Conservation (phyloP, 805 yeast genomes). For the Myxozyma melibiosi region DNA sequence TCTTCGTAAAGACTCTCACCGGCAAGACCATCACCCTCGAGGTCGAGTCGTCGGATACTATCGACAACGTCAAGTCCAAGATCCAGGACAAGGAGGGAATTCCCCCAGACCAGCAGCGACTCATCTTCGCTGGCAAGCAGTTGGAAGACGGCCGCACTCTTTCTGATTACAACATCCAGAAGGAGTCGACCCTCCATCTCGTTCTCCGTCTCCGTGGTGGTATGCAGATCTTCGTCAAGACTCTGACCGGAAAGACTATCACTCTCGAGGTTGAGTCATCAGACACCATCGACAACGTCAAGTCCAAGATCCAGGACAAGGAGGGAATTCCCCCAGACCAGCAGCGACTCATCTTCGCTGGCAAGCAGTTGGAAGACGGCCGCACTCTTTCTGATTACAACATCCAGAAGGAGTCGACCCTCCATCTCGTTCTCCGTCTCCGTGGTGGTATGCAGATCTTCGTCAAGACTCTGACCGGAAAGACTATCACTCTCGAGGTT, state of each 20-base stretch:
- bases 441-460: conserved; percentile 98
- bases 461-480: conserved; percentile 87
- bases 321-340: conserved; percentile 99
- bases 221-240: conserved; percentile 91
- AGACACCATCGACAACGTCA: conserved; percentile 96
- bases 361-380: conserved; percentile 58
- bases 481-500: conserved; percentile 85
- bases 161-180: conserved; percentile 97
- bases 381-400: conserved; percentile 96
- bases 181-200: conserved; percentile 94
- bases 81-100: conserved; percentile 98
- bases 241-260: conserved; percentile 87
- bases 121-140: conserved; percentile 71
- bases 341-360: conserved; percentile 91
- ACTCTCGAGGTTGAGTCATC: conserved; percentile 74
- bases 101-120: conserved; percentile 97
- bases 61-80: conserved; percentile 95
- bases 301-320: conserved; percentile 95
- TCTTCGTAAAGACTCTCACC: conserved; percentile 84
- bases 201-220: conserved; percentile 99
- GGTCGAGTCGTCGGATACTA: conserved; percentile 80
- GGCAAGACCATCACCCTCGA: conserved; percentile 89
- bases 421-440: conserved; percentile 94
- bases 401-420: conserved; percentile 96
- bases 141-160: conserved; percentile 81